phyloP scores from a whole-genome alignment of 768 basidiomycete genomes.

The Calocybe cyanea region DNA sequence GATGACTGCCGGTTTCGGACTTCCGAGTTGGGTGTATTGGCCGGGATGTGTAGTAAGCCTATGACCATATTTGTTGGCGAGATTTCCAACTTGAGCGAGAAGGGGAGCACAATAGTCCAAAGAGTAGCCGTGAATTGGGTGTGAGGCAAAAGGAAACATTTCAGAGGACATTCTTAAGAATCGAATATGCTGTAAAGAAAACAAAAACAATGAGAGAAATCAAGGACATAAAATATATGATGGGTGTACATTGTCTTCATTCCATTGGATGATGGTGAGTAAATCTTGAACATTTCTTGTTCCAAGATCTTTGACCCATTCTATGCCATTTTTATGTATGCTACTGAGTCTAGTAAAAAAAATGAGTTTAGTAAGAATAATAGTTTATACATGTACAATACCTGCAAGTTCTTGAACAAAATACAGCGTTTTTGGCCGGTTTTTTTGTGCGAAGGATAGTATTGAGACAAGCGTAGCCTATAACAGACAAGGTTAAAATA shows the following conservation, averaged over 20 bases:
- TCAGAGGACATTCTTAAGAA: constrained; percentile 89
- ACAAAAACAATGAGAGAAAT: neutral
- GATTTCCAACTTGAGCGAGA: constrained; percentile 53
- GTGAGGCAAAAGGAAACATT: constrained; percentile 92
- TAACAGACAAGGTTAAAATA: neutral
- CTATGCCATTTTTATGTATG: constrained; percentile 74
- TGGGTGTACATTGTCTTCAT: constrained; percentile 67
- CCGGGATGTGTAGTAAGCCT: constrained; percentile 87
- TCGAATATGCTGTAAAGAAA: constrained; percentile 52
- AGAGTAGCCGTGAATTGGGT: constrained; percentile 74
- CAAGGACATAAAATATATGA: neutral
- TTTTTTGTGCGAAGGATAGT: constrained; percentile 73
- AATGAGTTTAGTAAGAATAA: neutral
- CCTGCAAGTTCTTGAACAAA: constrained; percentile 74
- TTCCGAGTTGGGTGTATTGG: constrained; percentile 81
- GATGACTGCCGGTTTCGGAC: constrained; percentile 72
- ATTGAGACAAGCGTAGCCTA: constrained; percentile 81
- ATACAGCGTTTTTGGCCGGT: constrained; percentile 60
- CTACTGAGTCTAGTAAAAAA: constrained; percentile 54
- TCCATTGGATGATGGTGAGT: constrained; percentile 80
- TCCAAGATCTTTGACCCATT: constrained; percentile 80
- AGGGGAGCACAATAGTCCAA: constrained; percentile 66
- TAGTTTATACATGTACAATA: constrained; percentile 17
- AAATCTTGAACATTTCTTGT: constrained; percentile 73
- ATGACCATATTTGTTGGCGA: constrained; percentile 70